Conservation (phyloP, 345 rosid genomes). For the Acer negundo region DNA sequence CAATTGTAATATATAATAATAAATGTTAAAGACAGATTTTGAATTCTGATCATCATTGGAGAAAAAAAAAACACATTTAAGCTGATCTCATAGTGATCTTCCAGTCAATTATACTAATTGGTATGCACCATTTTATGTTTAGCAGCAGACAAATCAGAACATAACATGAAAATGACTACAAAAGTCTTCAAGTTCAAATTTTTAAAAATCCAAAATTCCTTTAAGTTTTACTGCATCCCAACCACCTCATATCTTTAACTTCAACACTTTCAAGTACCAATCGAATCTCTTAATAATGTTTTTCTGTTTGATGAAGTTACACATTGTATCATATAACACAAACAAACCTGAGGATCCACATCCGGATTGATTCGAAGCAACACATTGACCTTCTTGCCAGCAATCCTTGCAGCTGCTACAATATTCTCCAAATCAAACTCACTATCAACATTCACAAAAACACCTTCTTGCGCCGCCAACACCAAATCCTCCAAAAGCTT, state of each 20-base stretch:
- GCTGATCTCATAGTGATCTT: no score
- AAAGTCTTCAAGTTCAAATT: not conserved
- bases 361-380: constrained; percentile 97
- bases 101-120: no score
- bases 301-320: not conserved
- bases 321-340: not conserved
- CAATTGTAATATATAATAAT: not conserved
- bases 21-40: not conserved
- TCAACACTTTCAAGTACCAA: not conserved
- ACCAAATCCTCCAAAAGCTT: constrained; percentile 91
- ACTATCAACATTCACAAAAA: constrained; percentile 93
- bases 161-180: not conserved
- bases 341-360: constrained; percentile 92
- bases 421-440: constrained; percentile 94
- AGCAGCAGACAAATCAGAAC: not conserved
- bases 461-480: constrained; percentile 90
- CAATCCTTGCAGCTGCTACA: constrained; percentile 77
- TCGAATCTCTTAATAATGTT: not conserved
- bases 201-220: not conserved
- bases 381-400: constrained; percentile 89
- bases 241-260: not conserved
- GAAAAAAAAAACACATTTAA: no score
- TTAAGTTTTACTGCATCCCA: not conserved
- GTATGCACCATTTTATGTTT: not conserved
- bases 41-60: not conserved